phyloP scores from a whole-genome alignment of 805 yeast species.

The Candida verbasci region DNA sequence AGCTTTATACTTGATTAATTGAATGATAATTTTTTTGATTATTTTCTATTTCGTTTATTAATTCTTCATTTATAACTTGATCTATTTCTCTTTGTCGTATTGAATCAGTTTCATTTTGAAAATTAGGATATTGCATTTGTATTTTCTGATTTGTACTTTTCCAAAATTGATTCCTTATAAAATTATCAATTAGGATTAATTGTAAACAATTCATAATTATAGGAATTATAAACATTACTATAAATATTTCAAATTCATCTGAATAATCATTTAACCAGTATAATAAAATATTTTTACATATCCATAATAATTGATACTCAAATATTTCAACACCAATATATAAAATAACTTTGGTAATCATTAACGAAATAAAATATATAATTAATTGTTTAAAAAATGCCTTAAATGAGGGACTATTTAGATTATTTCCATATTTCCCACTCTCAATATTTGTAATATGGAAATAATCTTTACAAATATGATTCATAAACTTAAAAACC shows the following conservation, averaged over 20 bases:
- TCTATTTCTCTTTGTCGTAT: slow-evolving; percentile 10
- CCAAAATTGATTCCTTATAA: slow-evolving; percentile 53
- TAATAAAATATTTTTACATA: slow-evolving; percentile 65
- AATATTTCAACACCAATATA: slow-evolving; percentile 61
- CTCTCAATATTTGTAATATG: slow-evolving; percentile 40
- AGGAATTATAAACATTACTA: slow-evolving; percentile 83
- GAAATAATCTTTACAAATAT: slow-evolving; percentile 40
- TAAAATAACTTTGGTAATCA: slow-evolving; percentile 63
- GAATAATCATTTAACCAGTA: slow-evolving; percentile 84
- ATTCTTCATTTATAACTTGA: slow-evolving; percentile 5
- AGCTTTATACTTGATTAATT: background rate
- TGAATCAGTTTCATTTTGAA: slow-evolving; percentile 11
- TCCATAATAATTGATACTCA: slow-evolving; percentile 46
- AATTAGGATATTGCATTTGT: slow-evolving; percentile 10
- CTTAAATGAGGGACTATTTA: slow-evolving; percentile 46
- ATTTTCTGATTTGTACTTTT: slow-evolving; percentile 28
- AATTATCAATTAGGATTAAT: slow-evolving; percentile 66
- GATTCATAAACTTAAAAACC: slow-evolving; percentile 45
- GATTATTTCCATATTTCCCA: slow-evolving; percentile 61
- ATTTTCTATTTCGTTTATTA: background rate
- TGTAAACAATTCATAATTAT: slow-evolving; percentile 71
- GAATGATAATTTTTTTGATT: background rate
- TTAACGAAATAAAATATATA: slow-evolving; percentile 60
- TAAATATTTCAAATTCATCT: slow-evolving; percentile 68
- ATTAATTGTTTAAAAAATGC: slow-evolving; percentile 70